Conservation (phyloP, 345 rosid genomes). For the Arabis hirsuta region DNA sequence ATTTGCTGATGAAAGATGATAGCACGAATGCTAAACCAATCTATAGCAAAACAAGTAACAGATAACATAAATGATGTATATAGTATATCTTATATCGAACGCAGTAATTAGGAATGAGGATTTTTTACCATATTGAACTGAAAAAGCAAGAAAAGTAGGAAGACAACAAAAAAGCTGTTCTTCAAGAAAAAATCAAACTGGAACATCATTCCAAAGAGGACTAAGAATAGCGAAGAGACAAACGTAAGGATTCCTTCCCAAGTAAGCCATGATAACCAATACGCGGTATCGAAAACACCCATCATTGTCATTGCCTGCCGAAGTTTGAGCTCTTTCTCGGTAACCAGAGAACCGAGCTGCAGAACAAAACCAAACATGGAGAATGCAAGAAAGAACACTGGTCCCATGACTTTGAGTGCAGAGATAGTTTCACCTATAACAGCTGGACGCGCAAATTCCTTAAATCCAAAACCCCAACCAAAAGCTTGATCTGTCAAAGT, state of each 20-base stretch:
- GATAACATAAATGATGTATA: too few species aligned
- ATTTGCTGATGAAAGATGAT: too few species aligned
- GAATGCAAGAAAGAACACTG: constrained; percentile 39
- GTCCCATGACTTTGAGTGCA: too few species aligned
- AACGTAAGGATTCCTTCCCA: constrained; percentile 78
- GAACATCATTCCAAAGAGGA: constrained; percentile 89
- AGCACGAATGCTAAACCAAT: too few species aligned
- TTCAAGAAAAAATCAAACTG: constrained; percentile 84
- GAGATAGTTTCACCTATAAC: neutral
- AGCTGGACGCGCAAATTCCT: constrained; percentile 83
- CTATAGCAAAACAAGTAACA: too few species aligned
- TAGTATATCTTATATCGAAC: too few species aligned
- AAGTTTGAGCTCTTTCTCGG: constrained; percentile 94
- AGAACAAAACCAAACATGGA: constrained; percentile 90
- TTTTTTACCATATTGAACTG: constrained; percentile 57
- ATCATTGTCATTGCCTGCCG: constrained; percentile 91
- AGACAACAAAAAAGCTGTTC: constrained; percentile 71
- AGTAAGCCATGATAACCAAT: constrained; percentile 43
- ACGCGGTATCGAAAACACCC: constrained; percentile 77
- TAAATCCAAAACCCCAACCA: constrained; percentile 73
- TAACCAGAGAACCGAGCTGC: constrained; percentile 68
- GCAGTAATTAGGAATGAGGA: too few species aligned
- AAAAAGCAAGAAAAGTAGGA: constrained; percentile 77
- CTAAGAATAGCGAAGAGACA: constrained; percentile 71
- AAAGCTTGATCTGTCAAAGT: constrained; percentile 60